Conservation (phyloP, 176 grass and related monocot species). For the Coix lacrymajobi region DNA sequence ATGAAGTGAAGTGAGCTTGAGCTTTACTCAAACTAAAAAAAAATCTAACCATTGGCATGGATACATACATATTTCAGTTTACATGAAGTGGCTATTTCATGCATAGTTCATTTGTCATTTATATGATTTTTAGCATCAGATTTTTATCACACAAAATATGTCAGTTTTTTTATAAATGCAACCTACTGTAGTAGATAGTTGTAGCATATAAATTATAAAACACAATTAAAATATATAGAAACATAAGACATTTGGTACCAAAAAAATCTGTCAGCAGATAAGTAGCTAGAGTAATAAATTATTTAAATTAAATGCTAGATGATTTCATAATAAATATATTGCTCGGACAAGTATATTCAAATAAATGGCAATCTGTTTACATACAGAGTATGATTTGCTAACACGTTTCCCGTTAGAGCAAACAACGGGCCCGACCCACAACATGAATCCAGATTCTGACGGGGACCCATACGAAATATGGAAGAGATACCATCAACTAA, state of each 20-base stretch:
- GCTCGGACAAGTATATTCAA: not conserved
- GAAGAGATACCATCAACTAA: constrained; percentile 9
- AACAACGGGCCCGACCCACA: not conserved
- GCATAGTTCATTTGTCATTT: not conserved
- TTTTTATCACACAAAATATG: too few relatives aligned
- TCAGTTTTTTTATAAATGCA: too few relatives aligned
- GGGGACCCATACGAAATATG: not conserved
- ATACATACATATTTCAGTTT: not conserved
- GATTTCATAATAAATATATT: too few relatives aligned
- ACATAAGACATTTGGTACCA: too few relatives aligned
- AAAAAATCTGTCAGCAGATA: too few relatives aligned
- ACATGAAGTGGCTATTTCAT: too few relatives aligned
- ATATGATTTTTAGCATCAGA: not conserved
- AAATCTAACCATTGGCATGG: not conserved
- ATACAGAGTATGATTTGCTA: not conserved
- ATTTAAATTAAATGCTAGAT: too few relatives aligned
- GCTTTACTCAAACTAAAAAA: not conserved
- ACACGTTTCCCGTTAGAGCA: too few relatives aligned
- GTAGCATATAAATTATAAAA: too few relatives aligned
- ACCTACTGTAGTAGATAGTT: too few relatives aligned
- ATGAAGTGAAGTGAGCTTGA: not conserved
- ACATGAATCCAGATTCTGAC: not conserved
- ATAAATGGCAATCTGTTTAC: not conserved
- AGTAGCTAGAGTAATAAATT: too few relatives aligned
- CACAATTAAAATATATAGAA: too few relatives aligned